Evolutionary conservation across 2,329 filamentous ascomycete genomes (phyloP), one percentile per base, ranked within the genome.

Genomic region (Exserohilum rostratum): DNA sequence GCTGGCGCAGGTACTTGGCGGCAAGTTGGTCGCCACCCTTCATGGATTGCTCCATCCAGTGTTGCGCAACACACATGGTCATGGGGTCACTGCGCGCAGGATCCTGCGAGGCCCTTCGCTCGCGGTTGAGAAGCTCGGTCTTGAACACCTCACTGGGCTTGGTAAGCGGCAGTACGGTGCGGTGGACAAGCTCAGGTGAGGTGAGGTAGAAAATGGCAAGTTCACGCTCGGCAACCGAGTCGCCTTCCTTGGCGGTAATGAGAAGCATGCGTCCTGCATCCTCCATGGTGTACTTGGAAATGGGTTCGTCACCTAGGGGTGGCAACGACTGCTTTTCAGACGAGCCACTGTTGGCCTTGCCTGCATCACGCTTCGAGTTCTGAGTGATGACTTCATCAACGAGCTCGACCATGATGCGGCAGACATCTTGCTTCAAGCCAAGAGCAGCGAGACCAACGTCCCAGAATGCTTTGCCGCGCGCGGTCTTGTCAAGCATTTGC

Each of bases 1-100:
- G 77, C 77, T 96, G 90, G 60, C 88, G 84, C 74, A 97, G 78
- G 76, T 93, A 93, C 72, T 88, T 89, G 71, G 86, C 88, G 17
- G 93, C 93, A 64, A 96, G 80, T 69, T 89, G 85, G 72, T 98
- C 93, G 1, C 92, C 92, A n/a, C 92, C 92, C 50, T 85, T 84
- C 65, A 91, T 90, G 33, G 90, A 92, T 62, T 90, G 82, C 78
- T 93, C 91, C 92, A 98, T 97, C 93, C 93, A 98, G 79, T 98
- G 93, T 76, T 96, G 87, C 9, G 93, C 93, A 53, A 96, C 86
- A 68, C 93, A 97, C 90, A 98, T 95, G 37, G 92, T 87, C 49
- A 89, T 89, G 2, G 91, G 90, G 72, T 97, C 91, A 55, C 88
- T 92, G 62, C 91, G 82, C 49, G 80, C 76, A 13, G 83, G 80